Evolutionary conservation across 2,329 filamentous ascomycete species (phyloP), one percentile per base, ranked within the genome.

Genomic region (Xylaria sp.): DNA sequence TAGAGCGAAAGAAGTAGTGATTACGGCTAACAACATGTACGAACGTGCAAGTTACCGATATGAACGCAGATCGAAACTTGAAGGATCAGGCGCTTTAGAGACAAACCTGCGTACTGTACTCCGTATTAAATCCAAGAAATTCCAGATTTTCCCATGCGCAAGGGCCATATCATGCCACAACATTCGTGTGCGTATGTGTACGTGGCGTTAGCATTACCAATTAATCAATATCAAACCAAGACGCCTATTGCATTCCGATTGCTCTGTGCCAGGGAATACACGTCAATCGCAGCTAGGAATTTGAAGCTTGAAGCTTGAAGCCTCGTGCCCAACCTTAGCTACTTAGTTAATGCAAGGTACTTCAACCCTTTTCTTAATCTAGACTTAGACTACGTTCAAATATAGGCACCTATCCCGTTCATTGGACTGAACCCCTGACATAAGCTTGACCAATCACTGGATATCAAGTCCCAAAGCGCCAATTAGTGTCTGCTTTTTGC

Each of bases 11-110:
- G 10, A 8, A 32, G 45, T 48, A 25, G 43, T n/a, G 41, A 55
- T 41, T 8, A 64, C 68, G 70, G 70, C 52, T 68, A 63, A 43
- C 60, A 34, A 60, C 70, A 23, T 70, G 57, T 66, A 66, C 70
- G 65, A 68, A 60, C 4, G 60, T 60, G 70, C 68, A 72, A 62
- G 63, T 50, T 59, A 34, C 69, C 62, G 66, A 62, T 46, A 34
- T 15, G 63, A 58, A 45, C 53, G n/a, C n/a, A 36, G 30, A 7
- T 15, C 2, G 4, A 23, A 60, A 9, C 12, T 52, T 20, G 43
- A 9, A 30, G 59, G 39, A 50, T 46, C 36, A 55, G 28, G n/a
- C n/a, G n/a, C n/a, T 30, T 20, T 48, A 53, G 2, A 13, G 45
- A 43, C 4, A 15, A 23, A 59, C 18, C 5, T 56, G 30, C 15